These are phyloP conservation scores for Lathyrus aphaca DNA, from an alignment of 306 rosid genomes.

Conservation along the genomic window DNA sequence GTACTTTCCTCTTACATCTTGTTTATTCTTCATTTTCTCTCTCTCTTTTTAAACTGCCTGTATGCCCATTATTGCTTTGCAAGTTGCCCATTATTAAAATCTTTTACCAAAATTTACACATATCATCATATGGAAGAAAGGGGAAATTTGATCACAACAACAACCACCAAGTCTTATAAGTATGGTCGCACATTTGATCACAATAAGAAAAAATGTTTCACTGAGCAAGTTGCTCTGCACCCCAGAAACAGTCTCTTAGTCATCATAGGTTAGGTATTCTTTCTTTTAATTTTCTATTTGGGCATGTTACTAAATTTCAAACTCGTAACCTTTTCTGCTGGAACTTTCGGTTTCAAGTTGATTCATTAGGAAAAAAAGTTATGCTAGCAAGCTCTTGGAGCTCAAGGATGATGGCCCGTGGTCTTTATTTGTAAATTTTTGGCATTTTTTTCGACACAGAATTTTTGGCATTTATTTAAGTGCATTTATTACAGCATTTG, in stretches of 20 bases:
- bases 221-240: slow-evolving; percentile 1
- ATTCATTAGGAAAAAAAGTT: not conserved
- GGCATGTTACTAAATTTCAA: not conserved
- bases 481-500: too few relatives aligned
- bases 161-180: too few relatives aligned
- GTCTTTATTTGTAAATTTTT: not conserved
- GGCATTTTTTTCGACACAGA: too few relatives aligned
- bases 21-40: slow-evolving; percentile 8
- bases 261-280: slow-evolving; percentile 20
- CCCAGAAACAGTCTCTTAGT: slow-evolving; percentile 1
- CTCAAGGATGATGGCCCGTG: not conserved
- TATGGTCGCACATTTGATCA: not conserved
- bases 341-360: slow-evolving; percentile 7
- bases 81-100: not conserved
- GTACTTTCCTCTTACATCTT: not conserved
- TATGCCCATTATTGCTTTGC: not conserved
- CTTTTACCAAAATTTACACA: not conserved
- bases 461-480: too few relatives aligned
- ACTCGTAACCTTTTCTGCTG: too few relatives aligned
- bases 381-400: slow-evolving; percentile 5
- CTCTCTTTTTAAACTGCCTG: not conserved
- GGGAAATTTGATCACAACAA: not conserved
- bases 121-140: not conserved
- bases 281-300: not conserved
- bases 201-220: slow-evolving; percentile 8